A percentile compares a stretch with the other conserved stretches of the same genome.
Conservation (phyloP, 129 eudicot species). For the Pseudognaphalium luteoalbum region DNA sequence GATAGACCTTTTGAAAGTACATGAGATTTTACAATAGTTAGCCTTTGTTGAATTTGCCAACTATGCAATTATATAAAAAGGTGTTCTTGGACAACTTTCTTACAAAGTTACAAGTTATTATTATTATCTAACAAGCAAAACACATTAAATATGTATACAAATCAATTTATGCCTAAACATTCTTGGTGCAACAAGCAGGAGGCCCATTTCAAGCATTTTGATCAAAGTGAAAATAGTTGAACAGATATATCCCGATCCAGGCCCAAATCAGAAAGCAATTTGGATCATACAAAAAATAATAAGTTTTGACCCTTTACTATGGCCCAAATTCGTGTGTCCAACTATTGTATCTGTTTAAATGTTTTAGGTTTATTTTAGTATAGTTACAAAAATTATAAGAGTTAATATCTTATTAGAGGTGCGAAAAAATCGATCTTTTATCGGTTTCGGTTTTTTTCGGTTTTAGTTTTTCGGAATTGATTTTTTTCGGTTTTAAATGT, state of each 20-base stretch:
- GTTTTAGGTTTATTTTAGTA: too few species aligned
- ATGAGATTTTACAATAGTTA: neutral
- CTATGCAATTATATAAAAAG: neutral
- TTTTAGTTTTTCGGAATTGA: too few species aligned
- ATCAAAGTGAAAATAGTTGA: neutral
- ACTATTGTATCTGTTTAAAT: too few species aligned
- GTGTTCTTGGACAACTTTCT: neutral
- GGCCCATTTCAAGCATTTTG: neutral
- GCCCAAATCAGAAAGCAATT: neutral
- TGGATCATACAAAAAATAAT: neutral
- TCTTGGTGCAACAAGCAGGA: neutral
- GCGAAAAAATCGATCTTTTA: too few species aligned
- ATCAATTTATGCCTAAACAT: too few species aligned
- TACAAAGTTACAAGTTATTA: too few species aligned
- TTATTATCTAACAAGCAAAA: neutral
- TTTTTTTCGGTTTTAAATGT: too few species aligned
- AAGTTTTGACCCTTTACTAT: neutral
- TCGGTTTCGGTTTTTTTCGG: too few species aligned
- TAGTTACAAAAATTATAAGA: too few species aligned
- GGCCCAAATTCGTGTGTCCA: neutral
- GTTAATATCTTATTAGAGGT: too few species aligned
- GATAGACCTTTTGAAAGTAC: neutral
- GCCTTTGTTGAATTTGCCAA: neutral
- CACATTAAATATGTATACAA: neutral
- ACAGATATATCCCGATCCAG: neutral